Base-by-base conservation (phyloP, 129 eudicot species). In the Kitagawia praeruptora region DNA sequence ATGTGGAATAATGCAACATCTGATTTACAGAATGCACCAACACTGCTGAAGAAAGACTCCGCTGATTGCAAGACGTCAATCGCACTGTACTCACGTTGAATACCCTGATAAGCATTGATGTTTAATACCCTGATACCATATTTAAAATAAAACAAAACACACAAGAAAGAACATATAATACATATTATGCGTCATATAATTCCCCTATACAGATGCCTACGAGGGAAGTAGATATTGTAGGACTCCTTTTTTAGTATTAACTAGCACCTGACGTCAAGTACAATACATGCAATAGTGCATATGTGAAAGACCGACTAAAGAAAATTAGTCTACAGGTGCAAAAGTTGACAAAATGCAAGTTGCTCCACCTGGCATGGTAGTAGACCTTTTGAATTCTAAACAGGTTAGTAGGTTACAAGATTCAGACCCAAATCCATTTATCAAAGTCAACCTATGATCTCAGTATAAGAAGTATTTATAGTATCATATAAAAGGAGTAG, bases 21-120 rank as follows among this genome's bases (percentile, higher is more conserved):
- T 82, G 78, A 80, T 90, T 88, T 95, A 83, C 96, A 87, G 42
- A 84, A 85, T 64, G 91, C 93, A 8, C 94, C 92, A 66, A 81
- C 78, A 41, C 25, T 75, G 77, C 82, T 48, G 82, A 95, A 88
- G 84, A 88, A 89, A 74, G 89, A 85, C 79, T 92, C 94, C 80
- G 86, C 85, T 66, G 96, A 87, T 78, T 89, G 92, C 85, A 95
- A 87, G 76, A 95, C 90, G 75, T 86, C 82, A 81, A 90, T 80
- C 38, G 98, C 97, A 76, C 96, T 82, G 69, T 81, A 80, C 53
- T 95, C 91, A 19, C 96, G 92, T 82, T 87, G 97, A 76, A 95
- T 83, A 82, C 98, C 98, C 98, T 95, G 82, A 80, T 67, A 53
- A 87, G 21, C 75, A 70, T 25, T 15, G 23, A 37, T 49, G 4